A percentile compares a stretch with the other conserved stretches of the same genome.
These are phyloP conservation scores for Aureobasidium melanogenum DNA, from an alignment of 2,329 filamentous ascomycete species.

Conservation along the genomic window DNA sequence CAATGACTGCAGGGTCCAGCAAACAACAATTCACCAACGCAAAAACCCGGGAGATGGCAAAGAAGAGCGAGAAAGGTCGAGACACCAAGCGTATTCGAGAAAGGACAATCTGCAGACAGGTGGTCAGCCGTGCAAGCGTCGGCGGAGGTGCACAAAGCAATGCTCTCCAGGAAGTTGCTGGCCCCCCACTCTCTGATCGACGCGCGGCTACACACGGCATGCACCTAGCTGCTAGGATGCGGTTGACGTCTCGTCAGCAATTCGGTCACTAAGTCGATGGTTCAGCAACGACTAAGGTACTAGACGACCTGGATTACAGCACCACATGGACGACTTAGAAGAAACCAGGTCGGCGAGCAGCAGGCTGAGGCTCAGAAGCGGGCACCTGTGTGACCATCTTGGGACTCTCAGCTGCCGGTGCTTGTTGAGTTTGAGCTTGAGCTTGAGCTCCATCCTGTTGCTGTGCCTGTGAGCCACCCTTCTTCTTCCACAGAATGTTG, in stretches of 20 bases:
- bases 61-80: neutral
- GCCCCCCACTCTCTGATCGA: neutral
- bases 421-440: neutral
- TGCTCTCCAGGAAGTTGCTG: neutral
- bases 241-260: neutral
- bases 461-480: neutral
- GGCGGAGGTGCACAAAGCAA: neutral
- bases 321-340: neutral
- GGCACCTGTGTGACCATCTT: neutral
- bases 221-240: neutral
- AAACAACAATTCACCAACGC: neutral
- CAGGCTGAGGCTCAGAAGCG: neutral
- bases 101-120: neutral
- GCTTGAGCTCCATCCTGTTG: neutral
- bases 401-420: neutral
- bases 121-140: neutral
- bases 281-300: neutral
- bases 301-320: neutral
- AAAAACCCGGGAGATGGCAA: neutral
- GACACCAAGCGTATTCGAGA: neutral
- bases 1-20: neutral
- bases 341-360: slow-evolving; percentile 4
- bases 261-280: neutral
- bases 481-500: slow-evolving; percentile 11
- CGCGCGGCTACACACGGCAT: neutral